These are phyloP conservation scores for Caloboletus firmus DNA, from an alignment of 1,284 basidiomycete species.

Conservation along the genomic window DNA sequence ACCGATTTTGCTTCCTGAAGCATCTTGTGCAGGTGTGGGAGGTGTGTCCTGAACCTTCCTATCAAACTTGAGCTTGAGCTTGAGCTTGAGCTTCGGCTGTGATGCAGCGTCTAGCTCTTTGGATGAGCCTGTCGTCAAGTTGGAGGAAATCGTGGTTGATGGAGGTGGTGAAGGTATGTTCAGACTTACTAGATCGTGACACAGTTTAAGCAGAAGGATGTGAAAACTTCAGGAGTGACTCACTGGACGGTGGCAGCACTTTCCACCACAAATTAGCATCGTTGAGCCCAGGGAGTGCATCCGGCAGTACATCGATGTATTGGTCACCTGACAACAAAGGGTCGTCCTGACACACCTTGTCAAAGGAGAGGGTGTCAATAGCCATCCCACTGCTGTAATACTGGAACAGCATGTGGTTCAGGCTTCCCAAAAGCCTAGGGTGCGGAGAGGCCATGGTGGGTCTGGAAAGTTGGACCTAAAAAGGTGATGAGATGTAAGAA, in stretches of 20 bases:
- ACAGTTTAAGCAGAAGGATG: no score
- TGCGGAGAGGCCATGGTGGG: neutral
- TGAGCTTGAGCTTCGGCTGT: no score
- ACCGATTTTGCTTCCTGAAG: no score
- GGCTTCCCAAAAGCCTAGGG: slow-evolving; percentile 1
- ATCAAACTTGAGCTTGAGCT: no score
- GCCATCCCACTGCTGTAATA: neutral
- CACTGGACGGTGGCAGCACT: neutral
- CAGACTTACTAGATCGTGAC: no score
- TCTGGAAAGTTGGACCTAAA: neutral
- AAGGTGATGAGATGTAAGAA: neutral
- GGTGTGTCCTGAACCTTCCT: no score
- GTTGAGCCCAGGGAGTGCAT: neutral
- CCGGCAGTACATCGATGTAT: neutral
- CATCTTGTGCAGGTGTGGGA: no score
- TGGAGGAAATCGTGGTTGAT: no score
- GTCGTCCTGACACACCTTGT: neutral
- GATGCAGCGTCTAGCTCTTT: no score
- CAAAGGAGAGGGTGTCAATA: neutral
- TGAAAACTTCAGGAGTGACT: neutral
- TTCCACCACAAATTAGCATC: neutral
- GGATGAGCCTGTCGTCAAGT: no score
- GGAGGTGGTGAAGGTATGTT: no score
- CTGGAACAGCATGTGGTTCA: neutral
- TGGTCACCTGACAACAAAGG: neutral